These are phyloP conservation scores for Leucosporidium creatinivorum DNA, from an alignment of 768 basidiomycete genomes.

Conservation along the genomic window DNA sequence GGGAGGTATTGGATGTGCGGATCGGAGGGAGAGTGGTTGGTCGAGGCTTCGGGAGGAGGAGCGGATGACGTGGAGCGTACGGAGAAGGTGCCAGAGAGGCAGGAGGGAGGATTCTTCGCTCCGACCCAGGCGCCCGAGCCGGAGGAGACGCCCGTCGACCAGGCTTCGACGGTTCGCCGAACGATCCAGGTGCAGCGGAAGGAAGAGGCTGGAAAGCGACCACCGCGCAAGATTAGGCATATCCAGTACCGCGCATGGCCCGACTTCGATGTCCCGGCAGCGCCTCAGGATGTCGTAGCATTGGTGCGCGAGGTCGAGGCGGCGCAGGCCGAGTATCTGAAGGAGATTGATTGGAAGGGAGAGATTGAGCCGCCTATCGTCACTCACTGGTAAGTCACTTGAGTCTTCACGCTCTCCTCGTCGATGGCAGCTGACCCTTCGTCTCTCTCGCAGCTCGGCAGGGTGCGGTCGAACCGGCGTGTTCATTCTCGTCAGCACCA, in stretches of 20 bases:
- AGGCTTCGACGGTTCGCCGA: conserved; percentile 42
- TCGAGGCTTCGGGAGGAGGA: conserved; percentile 17
- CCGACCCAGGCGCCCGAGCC: conserved; percentile 8
- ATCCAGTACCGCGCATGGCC: conserved; percentile 94
- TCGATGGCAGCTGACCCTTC: too few species aligned
- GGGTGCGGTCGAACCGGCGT: conserved; percentile 92
- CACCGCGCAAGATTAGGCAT: conserved; percentile 54
- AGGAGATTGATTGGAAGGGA: conserved; percentile 24
- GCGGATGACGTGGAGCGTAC: conserved; percentile 11
- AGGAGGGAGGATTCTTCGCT: conserved; percentile 35
- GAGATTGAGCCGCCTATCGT: conserved; percentile 51
- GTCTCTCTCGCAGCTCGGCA: conserved; percentile 50
- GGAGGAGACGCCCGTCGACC: neutral
- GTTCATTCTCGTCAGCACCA: conserved; percentile 64
- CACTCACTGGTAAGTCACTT: conserved; percentile 55
- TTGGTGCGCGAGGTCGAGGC: conserved; percentile 66
- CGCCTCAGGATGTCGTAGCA: conserved; percentile 64
- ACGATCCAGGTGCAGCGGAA: conserved; percentile 60
- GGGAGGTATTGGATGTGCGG: conserved; percentile 62
- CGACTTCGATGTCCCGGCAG: conserved; percentile 88
- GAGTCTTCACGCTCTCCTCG: too few species aligned
- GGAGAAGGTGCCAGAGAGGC: neutral
- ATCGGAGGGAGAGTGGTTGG: conserved; percentile 15
- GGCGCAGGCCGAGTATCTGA: conserved; percentile 27
- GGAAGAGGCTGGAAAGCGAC: conserved; percentile 21